Percentiles rank a stretch among this genome's conserved stretches.
phyloP scores from a whole-genome alignment of 2,329 filamentous ascomycete species.

The Capronia americana region DNA sequence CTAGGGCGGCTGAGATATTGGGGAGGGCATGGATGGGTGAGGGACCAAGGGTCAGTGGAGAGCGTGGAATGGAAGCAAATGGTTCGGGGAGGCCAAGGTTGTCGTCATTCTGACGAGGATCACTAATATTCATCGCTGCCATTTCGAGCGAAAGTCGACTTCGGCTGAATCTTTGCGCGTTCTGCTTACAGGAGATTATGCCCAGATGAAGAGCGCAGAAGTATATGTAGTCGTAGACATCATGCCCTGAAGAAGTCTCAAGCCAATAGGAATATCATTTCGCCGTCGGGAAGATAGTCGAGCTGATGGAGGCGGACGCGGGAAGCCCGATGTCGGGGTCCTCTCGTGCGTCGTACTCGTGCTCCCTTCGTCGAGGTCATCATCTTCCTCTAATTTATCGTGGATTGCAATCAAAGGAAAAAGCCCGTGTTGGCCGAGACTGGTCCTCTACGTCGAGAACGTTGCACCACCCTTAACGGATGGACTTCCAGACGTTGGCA shows the following conservation, averaged over 20 bases:
- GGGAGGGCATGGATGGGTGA: slow-evolving; percentile 72
- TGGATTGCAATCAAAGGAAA: too few relatives aligned
- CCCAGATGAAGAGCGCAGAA: not conserved
- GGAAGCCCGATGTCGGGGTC: not conserved
- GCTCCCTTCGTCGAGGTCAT: too few relatives aligned
- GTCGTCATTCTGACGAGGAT: not conserved
- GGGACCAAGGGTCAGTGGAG: slow-evolving; percentile 68
- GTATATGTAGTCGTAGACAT: slow-evolving; percentile 13
- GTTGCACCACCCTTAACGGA: too few relatives aligned
- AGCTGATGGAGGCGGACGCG: not conserved
- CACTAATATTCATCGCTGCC: slow-evolving; percentile 3
- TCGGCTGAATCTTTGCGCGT: not conserved
- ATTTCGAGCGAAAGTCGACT: not conserved
- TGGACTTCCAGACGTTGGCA: too few relatives aligned
- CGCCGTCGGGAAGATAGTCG: slow-evolving; percentile 15
- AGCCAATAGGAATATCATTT: slow-evolving; percentile 17
- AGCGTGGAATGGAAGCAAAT: slow-evolving; percentile 68
- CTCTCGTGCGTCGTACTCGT: too few relatives aligned
- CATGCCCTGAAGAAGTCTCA: not conserved
- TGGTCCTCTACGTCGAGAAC: too few relatives aligned
- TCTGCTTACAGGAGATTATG: not conserved
- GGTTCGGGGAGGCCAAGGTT: slow-evolving; percentile 59
- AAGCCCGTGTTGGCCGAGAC: too few relatives aligned
- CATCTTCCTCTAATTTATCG: too few relatives aligned
- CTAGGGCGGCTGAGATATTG: slow-evolving; percentile 67